Base-by-base conservation (phyloP, 257 asterid genomes). In the Primulina eburnea region DNA sequence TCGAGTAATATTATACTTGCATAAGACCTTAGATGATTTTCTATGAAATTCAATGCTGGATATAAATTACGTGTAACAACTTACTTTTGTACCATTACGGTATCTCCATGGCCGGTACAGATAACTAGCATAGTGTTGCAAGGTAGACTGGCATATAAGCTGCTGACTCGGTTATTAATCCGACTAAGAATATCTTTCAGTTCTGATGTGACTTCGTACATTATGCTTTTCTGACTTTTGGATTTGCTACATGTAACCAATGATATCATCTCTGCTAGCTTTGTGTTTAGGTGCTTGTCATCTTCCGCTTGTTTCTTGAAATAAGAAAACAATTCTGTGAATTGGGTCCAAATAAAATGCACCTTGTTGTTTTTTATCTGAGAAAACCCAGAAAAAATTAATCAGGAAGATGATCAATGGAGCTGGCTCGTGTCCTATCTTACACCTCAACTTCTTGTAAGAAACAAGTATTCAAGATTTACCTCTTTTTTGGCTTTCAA, bases 31-130 rank as follows among this genome's bases (percentile, higher is more conserved):
- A 11, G n/a, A 43, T 12, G 53, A 12, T 43, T 43, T 43, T 43
- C 53, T 43, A 43, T 43, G 17, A 43, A 43, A 17, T 43, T 12
- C n/a, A 11, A 43, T 2, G 17, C 53, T 43, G n/a, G 53, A 43
- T 17, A 33, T n/a, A 35, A 3, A 24, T 56, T 18, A 66, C 47
- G 14, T 8, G 28, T 28, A 28, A 72, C 30, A n/a, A 68, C 82
- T 79, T 82, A 94, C 99, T 93, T 87, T 57, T 88, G 89, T 55
- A 89, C 99, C 60, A 81, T 77, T 58, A 92, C 95, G 11, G 92
- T 89, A 85, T 94, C 92, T 60, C 99, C 99, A 70, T 94, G 99
- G 71, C 99, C 97, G 1, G 97, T 85, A 77, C 95, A 89, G 73
- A 94, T 82, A 63, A 94, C 75, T 52, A 91, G 88, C 97, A 94